phyloP scores from a whole-genome alignment of 1,139 yeast genomes.

The Eremothecium gossypii region DNA sequence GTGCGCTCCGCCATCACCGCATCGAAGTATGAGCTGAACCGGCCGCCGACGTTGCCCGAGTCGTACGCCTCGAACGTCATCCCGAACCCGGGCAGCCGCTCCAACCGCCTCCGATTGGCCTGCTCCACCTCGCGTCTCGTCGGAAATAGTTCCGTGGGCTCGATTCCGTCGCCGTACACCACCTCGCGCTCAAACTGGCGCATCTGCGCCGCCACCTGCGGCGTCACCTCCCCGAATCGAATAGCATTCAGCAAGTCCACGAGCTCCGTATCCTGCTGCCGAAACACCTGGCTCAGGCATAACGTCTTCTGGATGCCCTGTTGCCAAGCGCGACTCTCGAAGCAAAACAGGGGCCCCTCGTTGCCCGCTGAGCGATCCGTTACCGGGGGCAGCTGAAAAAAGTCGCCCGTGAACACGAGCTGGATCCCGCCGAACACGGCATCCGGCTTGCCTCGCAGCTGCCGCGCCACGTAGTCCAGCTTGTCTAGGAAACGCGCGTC shows the following conservation, averaged over 20 bases:
- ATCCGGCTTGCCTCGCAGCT: slow-evolving; percentile 34
- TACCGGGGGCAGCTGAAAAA: slow-evolving; percentile 82
- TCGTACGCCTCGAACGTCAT: slow-evolving; percentile 43
- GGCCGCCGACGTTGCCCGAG: slow-evolving; percentile 20
- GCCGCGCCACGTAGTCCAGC: slow-evolving; percentile 51
- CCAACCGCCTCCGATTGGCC: slow-evolving; percentile 53
- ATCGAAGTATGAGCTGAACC: slow-evolving; percentile 34
- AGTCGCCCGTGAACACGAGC: slow-evolving; percentile 70
- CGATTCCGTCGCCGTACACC: slow-evolving; percentile 59
- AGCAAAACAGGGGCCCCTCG: slow-evolving; percentile 40
- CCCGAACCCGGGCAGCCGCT: slow-evolving; percentile 35
- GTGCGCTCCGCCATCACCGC: slow-evolving; percentile 54
- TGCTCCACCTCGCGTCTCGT: slow-evolving; percentile 63
- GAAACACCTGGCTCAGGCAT: slow-evolving; percentile 53
- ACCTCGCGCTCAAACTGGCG: slow-evolving; percentile 43
- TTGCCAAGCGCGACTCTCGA: slow-evolving; percentile 51
- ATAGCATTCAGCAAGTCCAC: slow-evolving; percentile 68
- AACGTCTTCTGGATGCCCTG: slow-evolving; percentile 46
- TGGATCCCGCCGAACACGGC: slow-evolving; percentile 79
- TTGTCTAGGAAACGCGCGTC: slow-evolving; percentile 60
- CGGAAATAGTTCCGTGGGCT: slow-evolving; percentile 74
- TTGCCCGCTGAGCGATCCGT: slow-evolving; percentile 30
- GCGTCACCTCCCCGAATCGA: slow-evolving; percentile 54
- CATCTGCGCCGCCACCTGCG: slow-evolving; percentile 39
- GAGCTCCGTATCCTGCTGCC: slow-evolving; percentile 60